Base-by-base conservation (phyloP, 2,329 filamentous ascomycete species). In the Phaeoacremonium minimum region DNA sequence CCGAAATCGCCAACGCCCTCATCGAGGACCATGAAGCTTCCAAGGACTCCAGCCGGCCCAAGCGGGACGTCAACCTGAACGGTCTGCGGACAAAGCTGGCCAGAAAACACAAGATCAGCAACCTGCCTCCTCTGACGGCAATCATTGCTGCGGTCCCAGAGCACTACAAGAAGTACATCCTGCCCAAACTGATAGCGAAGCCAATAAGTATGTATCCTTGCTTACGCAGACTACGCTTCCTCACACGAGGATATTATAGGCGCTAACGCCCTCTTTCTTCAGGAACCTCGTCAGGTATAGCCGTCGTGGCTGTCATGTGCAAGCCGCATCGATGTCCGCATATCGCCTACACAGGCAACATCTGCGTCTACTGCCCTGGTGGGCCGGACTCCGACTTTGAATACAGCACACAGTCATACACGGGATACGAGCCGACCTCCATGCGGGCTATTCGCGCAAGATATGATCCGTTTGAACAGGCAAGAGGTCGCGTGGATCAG, bases 121-220 rank as follows among this genome's bases (percentile, higher is more conserved):
- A 80, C 43, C 87, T 95, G 49, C 93, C 93, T 19, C 88, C 94
- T 17, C 69, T 98, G 46, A 97, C 91, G 7, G 91, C 93, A 42
- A 98, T 98, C 56, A 97, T 98, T 56, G 88, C 93, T 37, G 93
- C 93, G 8, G 91, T 98, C 22, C 94, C 94, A n/a, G 93, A 98
- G 59, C 90, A 97, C 60, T 96, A 97, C 69, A 98, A 97, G 72
- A 98, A 97, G 68, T 97, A 97, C 55, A 96, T 98, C 43, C 66
- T 97, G 44, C 93, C 90, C 15, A 95, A 95, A 65, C 71, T 98
- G 44, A 89, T 98, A 50, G 93, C 94, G 17, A 98, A 98, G 64
- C 93, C 93, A 2, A 97, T 98, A 42, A 77, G 87, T 85, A 73
- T 52, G 75, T 67, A 28, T 28, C 8, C 17, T 16, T 6, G n/a